Base-by-base conservation (phyloP, 306 rosid genomes). In the Gastrolobium bilobum region DNA sequence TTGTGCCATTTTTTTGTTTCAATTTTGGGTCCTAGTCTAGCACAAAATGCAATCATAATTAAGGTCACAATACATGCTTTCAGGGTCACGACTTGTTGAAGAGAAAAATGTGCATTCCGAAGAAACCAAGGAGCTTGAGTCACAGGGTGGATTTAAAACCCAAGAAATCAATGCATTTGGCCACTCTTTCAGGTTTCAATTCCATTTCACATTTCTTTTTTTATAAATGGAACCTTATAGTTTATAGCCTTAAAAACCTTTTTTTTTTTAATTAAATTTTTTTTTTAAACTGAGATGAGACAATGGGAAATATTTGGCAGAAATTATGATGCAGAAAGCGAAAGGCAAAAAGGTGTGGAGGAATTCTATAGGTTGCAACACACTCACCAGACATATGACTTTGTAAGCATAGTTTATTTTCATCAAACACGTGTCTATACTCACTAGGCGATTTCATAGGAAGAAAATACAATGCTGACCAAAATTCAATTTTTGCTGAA, bases 81-180 rank as follows among this genome's bases (percentile, higher is more conserved):
- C 11, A 87, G 88, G 13, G 15, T 39, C 80, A 13, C 82, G 53
- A 52, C n/a, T 20, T 20, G 1, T 7, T 4, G 84, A 77, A 65
- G 76, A 63, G 37, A 68, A 77, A 72, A 82, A 86, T 46, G 3
- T 39, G 2, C 42, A 38, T 47, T 78, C 79, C 4, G 80, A 79
- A 0, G 43, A 60, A 64, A 58, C 10, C 39, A 68, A 57, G 10
- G 87, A 82, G 13, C 76, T 86, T 71, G 63, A 61, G 4, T 56
- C 78, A 46, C 61, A 79, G 26, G 35, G 67, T 47, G 87, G 80
- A 68, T 30, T 80, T 35, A 9, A 40, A 39, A 90, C 86, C 14
- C 94, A 78, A 34, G 88, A 90, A 44, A 86, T 80, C 29, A 90
- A 90, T 74, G 44, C 92, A 1, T 90, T 86, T 71, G 94, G 94